phyloP scores from a whole-genome alignment of 306 rosid genomes.

The Purshia tridentata region DNA sequence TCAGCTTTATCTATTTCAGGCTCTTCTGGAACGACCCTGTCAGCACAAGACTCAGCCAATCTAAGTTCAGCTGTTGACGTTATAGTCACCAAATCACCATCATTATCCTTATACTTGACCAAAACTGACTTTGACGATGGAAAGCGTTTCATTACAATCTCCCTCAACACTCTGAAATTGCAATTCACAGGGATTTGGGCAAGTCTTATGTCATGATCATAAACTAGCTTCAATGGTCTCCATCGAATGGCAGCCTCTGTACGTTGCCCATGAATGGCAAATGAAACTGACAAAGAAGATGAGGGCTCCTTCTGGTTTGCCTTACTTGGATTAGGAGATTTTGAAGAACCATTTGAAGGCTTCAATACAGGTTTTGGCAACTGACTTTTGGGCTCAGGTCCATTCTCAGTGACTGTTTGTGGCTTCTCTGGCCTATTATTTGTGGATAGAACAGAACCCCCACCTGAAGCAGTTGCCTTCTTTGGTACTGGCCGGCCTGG shows the following conservation, averaged over 20 bases:
- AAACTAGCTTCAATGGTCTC: conserved; percentile 71
- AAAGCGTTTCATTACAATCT: conserved; percentile 72
- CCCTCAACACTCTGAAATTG: conserved; percentile 59
- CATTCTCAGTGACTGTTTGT: conserved; percentile 60
- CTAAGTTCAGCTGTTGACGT: conserved; percentile 83
- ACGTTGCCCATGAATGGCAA: conserved; percentile 29
- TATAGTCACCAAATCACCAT: conserved; percentile 94
- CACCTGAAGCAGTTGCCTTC: conserved; percentile 46
- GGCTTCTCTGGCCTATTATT: conserved; percentile 59
- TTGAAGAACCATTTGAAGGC: conserved; percentile 62
- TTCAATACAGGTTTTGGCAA: conserved; percentile 60
- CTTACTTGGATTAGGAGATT: conserved; percentile 29
- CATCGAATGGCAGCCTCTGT: conserved; percentile 40
- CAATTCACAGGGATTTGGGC: conserved; percentile 74
- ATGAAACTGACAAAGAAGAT: conserved; percentile 31
- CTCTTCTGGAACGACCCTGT: conserved; percentile 50
- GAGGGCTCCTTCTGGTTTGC: conserved; percentile 46
- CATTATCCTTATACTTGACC: conserved; percentile 85
- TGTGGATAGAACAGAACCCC: conserved; percentile 33
- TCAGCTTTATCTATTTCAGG: conserved; percentile 53
- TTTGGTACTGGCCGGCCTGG: conserved; percentile 67
- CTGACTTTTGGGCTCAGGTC: conserved; percentile 52
- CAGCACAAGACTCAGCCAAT: conserved; percentile 77
- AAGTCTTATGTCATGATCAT: conserved; percentile 94
- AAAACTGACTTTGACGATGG: conserved; percentile 82